A percentile compares a stretch with the other conserved stretches of the same genome.
Evolutionary conservation across 169 alveolate species (phyloP).

Genomic region (Eimeria tenella): DNA sequence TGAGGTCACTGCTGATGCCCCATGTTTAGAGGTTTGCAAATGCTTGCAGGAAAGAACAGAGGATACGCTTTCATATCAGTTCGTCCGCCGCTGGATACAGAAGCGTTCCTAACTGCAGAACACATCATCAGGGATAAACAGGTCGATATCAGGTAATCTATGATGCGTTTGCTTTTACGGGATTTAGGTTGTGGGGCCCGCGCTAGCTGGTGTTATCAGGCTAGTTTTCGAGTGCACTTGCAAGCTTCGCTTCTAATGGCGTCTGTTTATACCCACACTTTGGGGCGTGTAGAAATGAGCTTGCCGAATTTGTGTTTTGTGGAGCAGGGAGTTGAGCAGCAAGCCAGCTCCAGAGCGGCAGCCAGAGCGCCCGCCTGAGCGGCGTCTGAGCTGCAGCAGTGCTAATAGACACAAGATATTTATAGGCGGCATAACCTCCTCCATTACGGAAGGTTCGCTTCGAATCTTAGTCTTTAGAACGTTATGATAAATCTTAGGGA

Average conservation of each 20-base stretch:
- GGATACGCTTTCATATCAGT: conserved; percentile 62
- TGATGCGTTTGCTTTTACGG: not conserved
- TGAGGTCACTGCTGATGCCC: not conserved
- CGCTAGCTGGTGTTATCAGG: not conserved
- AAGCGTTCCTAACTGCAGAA: conserved; percentile 38
- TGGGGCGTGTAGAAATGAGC: not conserved
- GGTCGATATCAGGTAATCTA: conserved; percentile 30
- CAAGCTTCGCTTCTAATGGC: too few species aligned
- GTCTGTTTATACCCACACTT: too few species aligned
- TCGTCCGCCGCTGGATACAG: conserved; percentile 51
- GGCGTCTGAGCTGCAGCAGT: conserved; percentile 67
- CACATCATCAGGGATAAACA: conserved; percentile 57
- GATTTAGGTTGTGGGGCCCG: not conserved
- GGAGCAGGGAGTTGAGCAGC: conserved; percentile 56
- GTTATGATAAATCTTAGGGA: not conserved
- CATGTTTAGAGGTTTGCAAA: not conserved
- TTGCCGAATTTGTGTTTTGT: not conserved
- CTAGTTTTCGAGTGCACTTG: not conserved
- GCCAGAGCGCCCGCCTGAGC: conserved; percentile 56
- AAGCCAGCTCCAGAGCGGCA: conserved; percentile 69
- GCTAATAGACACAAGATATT: conserved; percentile 67
- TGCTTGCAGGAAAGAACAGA: conserved; percentile 42
- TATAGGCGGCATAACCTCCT: conserved; percentile 65
- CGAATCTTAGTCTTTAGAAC: not conserved
- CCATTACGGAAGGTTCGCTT: conserved; percentile 57